Conservation (phyloP, 169 alveolate species). For the Blepharisma undulans region DNA sequence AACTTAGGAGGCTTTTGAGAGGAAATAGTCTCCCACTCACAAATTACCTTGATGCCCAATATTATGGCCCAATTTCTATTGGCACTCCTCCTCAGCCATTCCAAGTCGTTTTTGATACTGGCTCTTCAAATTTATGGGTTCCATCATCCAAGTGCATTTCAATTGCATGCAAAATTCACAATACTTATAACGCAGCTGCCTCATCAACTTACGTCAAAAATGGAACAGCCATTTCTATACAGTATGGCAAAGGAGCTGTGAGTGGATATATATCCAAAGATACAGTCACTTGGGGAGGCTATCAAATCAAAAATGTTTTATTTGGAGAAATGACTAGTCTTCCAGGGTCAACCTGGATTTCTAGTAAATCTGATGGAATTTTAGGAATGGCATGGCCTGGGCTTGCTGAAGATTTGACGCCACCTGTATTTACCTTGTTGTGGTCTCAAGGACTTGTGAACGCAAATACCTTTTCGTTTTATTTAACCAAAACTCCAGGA, state of each 20-base stretch:
- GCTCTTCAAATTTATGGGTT: conserved; percentile 82
- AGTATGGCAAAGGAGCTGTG: conserved; percentile 84
- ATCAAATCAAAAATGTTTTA: conserved; percentile 45
- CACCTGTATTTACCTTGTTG: conserved; percentile 64
- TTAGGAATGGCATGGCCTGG: conserved; percentile 84
- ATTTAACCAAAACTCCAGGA: conserved; percentile 66
- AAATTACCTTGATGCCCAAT: conserved; percentile 53
- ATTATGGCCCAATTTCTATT: conserved; percentile 64
- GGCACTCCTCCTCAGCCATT: conserved; percentile 78
- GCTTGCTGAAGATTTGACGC: conserved; percentile 63
- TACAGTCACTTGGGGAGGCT: conserved; percentile 67
- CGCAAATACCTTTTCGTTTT: conserved; percentile 75
- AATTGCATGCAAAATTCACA: conserved; percentile 62
- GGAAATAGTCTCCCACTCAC: neutral
- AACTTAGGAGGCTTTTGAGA: neutral
- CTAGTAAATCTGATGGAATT: conserved; percentile 86
- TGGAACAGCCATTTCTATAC: conserved; percentile 60
- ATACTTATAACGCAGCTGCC: conserved; percentile 52
- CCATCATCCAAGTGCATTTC: conserved; percentile 58
- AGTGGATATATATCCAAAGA: conserved; percentile 75
- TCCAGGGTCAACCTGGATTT: conserved; percentile 71
- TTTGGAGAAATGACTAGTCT: conserved; percentile 79
- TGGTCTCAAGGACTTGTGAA: conserved; percentile 41
- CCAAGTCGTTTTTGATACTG: conserved; percentile 80
- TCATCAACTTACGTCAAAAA: conserved; percentile 70